A percentile compares a stretch with the other conserved stretches of the same genome.
phyloP scores from a whole-genome alignment of 768 basidiomycete species.

The Tricholoma furcatifolium region DNA sequence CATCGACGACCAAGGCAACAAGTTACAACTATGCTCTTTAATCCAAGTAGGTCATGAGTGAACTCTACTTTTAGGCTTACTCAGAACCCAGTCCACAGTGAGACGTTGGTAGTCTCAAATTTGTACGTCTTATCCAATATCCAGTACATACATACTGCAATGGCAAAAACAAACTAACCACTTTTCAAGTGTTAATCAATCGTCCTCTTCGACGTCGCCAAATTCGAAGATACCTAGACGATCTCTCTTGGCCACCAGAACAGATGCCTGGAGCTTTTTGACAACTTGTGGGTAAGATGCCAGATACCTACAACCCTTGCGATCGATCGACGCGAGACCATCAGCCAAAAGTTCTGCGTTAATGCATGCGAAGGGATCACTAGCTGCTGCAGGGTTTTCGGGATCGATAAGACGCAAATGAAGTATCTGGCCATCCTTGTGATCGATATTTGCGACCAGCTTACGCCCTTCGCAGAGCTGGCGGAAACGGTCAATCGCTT shows the following conservation, averaged over 20 bases:
- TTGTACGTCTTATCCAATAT: no score
- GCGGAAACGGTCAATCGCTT: slow-evolving; percentile 86
- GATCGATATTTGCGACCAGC: slow-evolving; percentile 93
- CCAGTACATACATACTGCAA: no score
- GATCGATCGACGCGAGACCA: slow-evolving; percentile 80
- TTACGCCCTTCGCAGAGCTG: slow-evolving; percentile 88
- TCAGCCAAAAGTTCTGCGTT: slow-evolving; percentile 90
- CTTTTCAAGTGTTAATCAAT: slow-evolving; percentile 28
- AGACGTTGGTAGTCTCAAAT: no score
- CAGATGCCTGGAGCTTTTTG: slow-evolving; percentile 61
- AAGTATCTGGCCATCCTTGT: slow-evolving; percentile 71
- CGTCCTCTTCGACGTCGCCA: slow-evolving; percentile 88
- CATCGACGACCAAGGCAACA: no score
- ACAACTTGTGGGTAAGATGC: slow-evolving; percentile 65
- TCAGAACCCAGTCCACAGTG: no score
- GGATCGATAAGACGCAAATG: slow-evolving; percentile 96
- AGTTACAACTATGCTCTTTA: no score
- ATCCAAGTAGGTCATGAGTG: no score
- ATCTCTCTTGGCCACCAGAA: slow-evolving; percentile 66
- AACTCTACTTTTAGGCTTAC: no score
- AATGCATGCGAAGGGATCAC: slow-evolving; percentile 74
- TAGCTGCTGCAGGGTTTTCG: slow-evolving; percentile 59
- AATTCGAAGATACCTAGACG: slow-evolving; percentile 87
- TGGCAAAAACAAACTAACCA: no score
- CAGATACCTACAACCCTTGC: slow-evolving; percentile 73